A percentile compares a stretch with the other conserved stretches of the same genome.
Evolutionary conservation across 192 early-diverging fungal genomes (phyloP).

Genomic region (Coemansia sp.): DNA sequence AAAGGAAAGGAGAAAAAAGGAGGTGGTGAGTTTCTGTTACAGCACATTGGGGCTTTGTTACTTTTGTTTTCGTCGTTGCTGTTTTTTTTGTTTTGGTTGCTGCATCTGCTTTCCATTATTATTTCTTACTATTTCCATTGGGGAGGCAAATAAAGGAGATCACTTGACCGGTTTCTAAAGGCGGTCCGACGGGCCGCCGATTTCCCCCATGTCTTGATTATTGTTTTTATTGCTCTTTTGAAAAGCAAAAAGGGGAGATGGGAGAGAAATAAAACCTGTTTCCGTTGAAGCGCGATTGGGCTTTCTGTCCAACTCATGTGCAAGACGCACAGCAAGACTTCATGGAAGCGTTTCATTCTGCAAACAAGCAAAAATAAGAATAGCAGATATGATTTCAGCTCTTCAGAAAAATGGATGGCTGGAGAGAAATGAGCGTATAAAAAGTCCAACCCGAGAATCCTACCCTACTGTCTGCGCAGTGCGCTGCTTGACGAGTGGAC

Average conservation of each 20-base stretch:
- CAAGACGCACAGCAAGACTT: too few species aligned
- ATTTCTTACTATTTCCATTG: too few species aligned
- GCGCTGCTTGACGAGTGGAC: slow-evolving; percentile 58
- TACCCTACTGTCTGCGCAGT: slow-evolving; percentile 18
- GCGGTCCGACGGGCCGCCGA: not conserved
- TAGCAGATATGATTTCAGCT: too few species aligned
- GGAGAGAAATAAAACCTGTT: too few species aligned
- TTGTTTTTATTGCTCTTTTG: too few species aligned
- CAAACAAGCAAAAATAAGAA: too few species aligned
- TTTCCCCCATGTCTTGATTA: not conserved
- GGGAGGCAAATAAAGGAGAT: not conserved
- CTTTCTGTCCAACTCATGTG: too few species aligned
- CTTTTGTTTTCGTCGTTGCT: not conserved
- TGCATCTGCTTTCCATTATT: too few species aligned
- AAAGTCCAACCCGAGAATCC: slow-evolving; percentile 1
- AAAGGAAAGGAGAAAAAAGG: not conserved
- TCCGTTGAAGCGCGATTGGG: too few species aligned
- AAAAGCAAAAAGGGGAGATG: too few species aligned
- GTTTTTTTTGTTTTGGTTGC: not conserved
- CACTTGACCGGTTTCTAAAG: not conserved
- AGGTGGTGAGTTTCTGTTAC: not conserved
- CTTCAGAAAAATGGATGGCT: too few species aligned
- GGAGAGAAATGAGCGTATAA: not conserved
- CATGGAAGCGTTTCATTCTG: too few species aligned
- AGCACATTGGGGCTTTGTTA: not conserved